Evolutionary conservation across 2,329 filamentous ascomycete genomes (phyloP), one percentile per base, ranked within the genome.

Genomic region (Ramichloridium luteum): DNA sequence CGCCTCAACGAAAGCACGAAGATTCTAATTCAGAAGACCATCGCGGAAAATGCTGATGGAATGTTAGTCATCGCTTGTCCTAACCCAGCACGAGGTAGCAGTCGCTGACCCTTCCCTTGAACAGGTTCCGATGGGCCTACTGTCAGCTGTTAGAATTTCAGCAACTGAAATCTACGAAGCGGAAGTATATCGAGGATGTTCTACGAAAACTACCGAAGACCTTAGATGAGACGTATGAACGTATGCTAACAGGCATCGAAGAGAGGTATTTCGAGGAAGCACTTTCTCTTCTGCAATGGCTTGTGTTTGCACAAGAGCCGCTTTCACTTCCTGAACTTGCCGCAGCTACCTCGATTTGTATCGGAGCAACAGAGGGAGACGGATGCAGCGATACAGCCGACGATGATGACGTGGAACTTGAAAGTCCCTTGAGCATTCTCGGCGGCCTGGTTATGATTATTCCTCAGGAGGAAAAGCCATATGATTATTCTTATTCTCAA

Each of bases 141-240:
- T 41, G 31, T 27, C 30, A 38, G 25, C 16, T 44, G n/a, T 23
- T 40, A 15, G 31, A 38, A 29, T 37, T 44, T 6, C 32, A 31
- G 22, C 36, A 38, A 28, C 32, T 38, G n/a, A 38, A 39, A 25
- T 16, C 28, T 20, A 23, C 31, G 11, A 35, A 31, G 20, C 35
- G 37, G 4, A 41, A 39, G 23, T 27, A 32, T 13, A 22, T 46
- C 5, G 10, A 33, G 26, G 30, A 32, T 22, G 26, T 28, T 13
- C 32, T 46, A 8, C 4, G 16, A 3, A 27, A 27, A 13, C 27
- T 44, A 25, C 43, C 40, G 4, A 10, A 15, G 11, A 40, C 28
- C 11, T 31, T 46, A 11, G 34, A 45, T 28, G 37, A 26, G 9
- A 45, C 40, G 6, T 46, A 45, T 33, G 36, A 38, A 17, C 37